These are phyloP conservation scores for Cyclotella baltica DNA, from an alignment of 108 stramenopile genomes.

Conservation along the genomic window DNA sequence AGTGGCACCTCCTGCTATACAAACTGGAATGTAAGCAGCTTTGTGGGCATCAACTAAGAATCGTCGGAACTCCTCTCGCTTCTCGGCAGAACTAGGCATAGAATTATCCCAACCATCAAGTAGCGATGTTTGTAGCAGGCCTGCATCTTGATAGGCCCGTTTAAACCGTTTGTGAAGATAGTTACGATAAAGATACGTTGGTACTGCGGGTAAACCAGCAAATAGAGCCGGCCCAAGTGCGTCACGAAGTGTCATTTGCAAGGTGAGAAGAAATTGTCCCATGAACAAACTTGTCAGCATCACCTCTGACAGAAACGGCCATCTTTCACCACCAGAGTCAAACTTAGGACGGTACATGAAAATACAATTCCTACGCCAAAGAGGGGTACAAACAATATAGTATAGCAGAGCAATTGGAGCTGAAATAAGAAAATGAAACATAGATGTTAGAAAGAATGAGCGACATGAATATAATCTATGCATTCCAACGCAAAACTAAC, in stretches of 20 bases:
- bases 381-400: slow-evolving; percentile 71
- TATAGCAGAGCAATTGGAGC: slow-evolving; percentile 76
- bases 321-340: slow-evolving; percentile 79
- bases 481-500: not conserved
- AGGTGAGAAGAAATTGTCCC: slow-evolving; percentile 62
- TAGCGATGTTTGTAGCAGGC: slow-evolving; percentile 82
- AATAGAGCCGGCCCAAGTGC: slow-evolving; percentile 77
- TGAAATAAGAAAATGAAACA: not conserved
- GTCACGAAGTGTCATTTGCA: slow-evolving; percentile 66
- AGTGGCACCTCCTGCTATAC: slow-evolving; percentile 74
- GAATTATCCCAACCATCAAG: slow-evolving; percentile 87
- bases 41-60: slow-evolving; percentile 91
- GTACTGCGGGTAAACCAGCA: slow-evolving; percentile 67
- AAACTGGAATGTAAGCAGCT: slow-evolving; percentile 90
- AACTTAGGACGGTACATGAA: slow-evolving; percentile 86
- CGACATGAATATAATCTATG: not conserved
- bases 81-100: slow-evolving; percentile 56
- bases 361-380: slow-evolving; percentile 79
- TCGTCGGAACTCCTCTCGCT: slow-evolving; percentile 79
- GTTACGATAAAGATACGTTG: slow-evolving; percentile 68
- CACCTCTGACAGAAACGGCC: slow-evolving; percentile 87
- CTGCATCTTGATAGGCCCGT: slow-evolving; percentile 77
- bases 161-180: slow-evolving; percentile 60
- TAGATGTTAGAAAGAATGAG: not conserved
- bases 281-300: slow-evolving; percentile 69